Evolutionary conservation across 257 asterid genomes (phyloP), one percentile per base, ranked within the genome.

Genomic region (Petunia axillaris): DNA sequence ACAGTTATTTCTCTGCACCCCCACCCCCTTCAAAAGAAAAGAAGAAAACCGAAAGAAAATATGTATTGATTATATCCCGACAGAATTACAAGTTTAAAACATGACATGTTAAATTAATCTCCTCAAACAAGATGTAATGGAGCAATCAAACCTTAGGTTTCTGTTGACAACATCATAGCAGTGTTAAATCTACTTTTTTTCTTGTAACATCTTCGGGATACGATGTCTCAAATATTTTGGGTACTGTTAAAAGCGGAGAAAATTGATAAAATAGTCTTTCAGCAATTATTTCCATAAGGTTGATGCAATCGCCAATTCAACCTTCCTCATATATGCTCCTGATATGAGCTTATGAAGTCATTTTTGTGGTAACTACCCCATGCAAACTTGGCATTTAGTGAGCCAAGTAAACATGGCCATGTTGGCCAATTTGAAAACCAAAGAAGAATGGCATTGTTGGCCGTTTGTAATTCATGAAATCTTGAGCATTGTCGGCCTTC

Each of bases 281-380:
- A 25, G 25, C 25, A 43, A 71, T 71, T 43, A 46, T 46, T 70
- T 48, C 0, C 43, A 63, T 37, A 3, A 3, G 35, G 37, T 38
- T 37, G 11, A 64, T 64, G 6, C n/a, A 64, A 39, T 64, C 3
- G 38, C 64, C 64, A 59, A 6, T 25, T 59, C 64, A 16, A 59
- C 38, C 64, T 59, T 4, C 64, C 9, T 55, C 25, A 6, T 59
- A 35, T 71, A 71, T 2, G 77, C 77, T 44, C 77, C 9, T 71
- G 11, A 73, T 48, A 50, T 73, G 77, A 73, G 2, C 62, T 73
- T 73, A 35, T 73, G 77, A 50, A 73, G 58, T 50, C 35, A 73
- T 73, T 35, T 71, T 50, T 25, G 25, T 25, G 25, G 25, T 25
- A 25, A 25, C 25, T 25, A 25, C 25, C 25, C 25, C 25, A 25